Evolutionary conservation across 345 rosid species (phyloP).

Genomic region (Salix viminalis): DNA sequence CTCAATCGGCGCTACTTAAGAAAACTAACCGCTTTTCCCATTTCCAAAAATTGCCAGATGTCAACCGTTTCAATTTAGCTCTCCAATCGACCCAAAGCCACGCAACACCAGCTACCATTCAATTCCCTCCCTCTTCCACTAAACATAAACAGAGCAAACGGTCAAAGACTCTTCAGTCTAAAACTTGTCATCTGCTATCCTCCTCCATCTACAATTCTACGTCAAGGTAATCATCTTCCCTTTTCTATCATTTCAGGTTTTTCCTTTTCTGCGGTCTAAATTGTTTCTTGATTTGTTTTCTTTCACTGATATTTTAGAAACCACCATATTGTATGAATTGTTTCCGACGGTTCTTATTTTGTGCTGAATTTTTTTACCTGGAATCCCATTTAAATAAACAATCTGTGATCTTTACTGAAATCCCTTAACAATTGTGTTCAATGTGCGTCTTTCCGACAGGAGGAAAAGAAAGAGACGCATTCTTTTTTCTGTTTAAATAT

Average conservation of each 20-base stretch:
- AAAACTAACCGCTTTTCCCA: background rate
- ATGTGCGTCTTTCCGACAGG: conserved; percentile 1
- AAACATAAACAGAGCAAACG: background rate
- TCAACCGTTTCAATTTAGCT: background rate
- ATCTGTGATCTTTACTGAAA: background rate
- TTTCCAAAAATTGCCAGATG: background rate
- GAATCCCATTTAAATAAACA: background rate
- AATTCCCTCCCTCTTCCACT: background rate
- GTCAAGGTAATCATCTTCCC: background rate
- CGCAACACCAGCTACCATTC: background rate
- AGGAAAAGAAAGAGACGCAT: background rate
- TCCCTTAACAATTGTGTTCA: background rate
- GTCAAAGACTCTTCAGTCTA: background rate
- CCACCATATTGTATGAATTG: background rate
- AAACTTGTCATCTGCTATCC: conserved; percentile 1
- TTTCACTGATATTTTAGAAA: background rate
- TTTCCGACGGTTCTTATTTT: background rate
- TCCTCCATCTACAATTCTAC: conserved; percentile 11
- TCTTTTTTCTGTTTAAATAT: background rate
- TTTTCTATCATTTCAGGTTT: background rate
- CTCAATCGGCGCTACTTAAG: background rate
- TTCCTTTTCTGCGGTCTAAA: background rate
- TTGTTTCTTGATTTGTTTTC: background rate
- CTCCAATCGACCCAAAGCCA: background rate
- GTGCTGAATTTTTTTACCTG: background rate